Evolutionary conservation across 768 basidiomycete species (phyloP).

Genomic region (Collybia sp.): DNA sequence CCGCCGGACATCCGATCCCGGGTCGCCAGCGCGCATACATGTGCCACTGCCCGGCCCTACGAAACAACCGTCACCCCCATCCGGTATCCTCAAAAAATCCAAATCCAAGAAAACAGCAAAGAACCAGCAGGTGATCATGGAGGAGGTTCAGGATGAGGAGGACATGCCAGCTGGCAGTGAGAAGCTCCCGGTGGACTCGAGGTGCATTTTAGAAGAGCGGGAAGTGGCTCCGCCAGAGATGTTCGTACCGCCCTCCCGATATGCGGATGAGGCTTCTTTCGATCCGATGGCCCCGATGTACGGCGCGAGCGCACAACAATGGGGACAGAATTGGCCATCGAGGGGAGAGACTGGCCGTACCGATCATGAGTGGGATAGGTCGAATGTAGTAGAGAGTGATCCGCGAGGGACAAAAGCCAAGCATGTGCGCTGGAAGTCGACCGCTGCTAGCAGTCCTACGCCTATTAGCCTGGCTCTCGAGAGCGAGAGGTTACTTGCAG

Average conservation of each 20-base stretch:
- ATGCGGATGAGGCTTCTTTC: not conserved
- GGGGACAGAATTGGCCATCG: constrained; percentile 29
- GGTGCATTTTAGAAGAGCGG: constrained; percentile 21
- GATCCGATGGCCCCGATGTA: constrained; percentile 17
- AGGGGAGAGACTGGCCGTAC: constrained; percentile 15
- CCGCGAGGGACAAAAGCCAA: constrained; percentile 1
- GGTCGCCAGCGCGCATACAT: constrained; percentile 13
- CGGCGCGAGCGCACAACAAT: constrained; percentile 40
- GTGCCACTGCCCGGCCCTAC: constrained; percentile 9
- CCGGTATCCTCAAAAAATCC: constrained; percentile 14
- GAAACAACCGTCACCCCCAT: constrained; percentile 5
- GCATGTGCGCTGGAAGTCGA: constrained; percentile 6
- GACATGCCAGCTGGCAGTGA: constrained; percentile 13
- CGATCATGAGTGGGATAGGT: constrained; percentile 14
- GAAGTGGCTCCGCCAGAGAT: constrained; percentile 1
- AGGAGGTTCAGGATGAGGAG: constrained; percentile 43
- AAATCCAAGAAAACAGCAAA: constrained; percentile 21
- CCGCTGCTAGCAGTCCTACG: constrained; percentile 1
- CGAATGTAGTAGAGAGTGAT: constrained; percentile 19
- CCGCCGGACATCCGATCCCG: constrained; percentile 25
- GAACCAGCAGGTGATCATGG: constrained; percentile 32
- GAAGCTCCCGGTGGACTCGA: constrained; percentile 29
- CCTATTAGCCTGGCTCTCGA: not conserved
- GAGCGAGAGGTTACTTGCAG: not conserved
- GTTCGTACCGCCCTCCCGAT: not conserved